Base-by-base conservation (phyloP, 192 early-diverging fungal genomes). In the Phycomyces nitens region DNA sequence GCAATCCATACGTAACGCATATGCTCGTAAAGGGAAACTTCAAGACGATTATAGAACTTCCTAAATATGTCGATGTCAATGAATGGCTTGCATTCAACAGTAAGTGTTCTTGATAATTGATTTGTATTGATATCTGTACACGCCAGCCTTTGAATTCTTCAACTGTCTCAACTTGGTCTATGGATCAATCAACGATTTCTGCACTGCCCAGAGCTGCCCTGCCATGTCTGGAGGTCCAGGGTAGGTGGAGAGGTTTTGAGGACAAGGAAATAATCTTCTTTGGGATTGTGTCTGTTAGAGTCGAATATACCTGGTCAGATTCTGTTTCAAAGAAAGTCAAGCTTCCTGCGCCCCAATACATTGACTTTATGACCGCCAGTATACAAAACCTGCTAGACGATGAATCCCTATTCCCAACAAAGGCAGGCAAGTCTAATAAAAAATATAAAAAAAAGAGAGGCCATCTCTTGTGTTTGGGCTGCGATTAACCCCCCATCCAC, bases 61-160 rank as follows among this genome's bases (percentile, higher is more conserved):
- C 96, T 29, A 88, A 89, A 72, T 93, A 93, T 75, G 89, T 97
- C 0, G 95, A 99, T 66, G 64, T 76, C 24, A 93, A 95, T 73
- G 96, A 99, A 78, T 99, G 96, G 96, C 84, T 89, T 21, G 91
- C 91, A 7, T 83, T 86, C 63, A 93, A 92, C 64, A 78, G 85
- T 87, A 83, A 65, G 62, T 14, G 10, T 10, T 27, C n/a, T n/a
- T n/a, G n/a, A n/a, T n/a, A n/a, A n/a, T n/a, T n/a, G n/a, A n/a
- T n/a, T n/a, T n/a, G n/a, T n/a, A n/a, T n/a, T n/a, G n/a, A n/a
- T n/a, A n/a, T n/a, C n/a, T n/a, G n/a, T n/a, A n/a, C n/a, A n/a
- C n/a, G n/a, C n/a, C n/a, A 88, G 85, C 88, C 0, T 90, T 94
- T 68, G 94, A 98, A 69, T 98, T 98, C 71, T 95, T 95, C 80